Evolutionary conservation across 2,329 filamentous ascomycete genomes (phyloP).

Genomic region (Cordyceps javanica): DNA sequence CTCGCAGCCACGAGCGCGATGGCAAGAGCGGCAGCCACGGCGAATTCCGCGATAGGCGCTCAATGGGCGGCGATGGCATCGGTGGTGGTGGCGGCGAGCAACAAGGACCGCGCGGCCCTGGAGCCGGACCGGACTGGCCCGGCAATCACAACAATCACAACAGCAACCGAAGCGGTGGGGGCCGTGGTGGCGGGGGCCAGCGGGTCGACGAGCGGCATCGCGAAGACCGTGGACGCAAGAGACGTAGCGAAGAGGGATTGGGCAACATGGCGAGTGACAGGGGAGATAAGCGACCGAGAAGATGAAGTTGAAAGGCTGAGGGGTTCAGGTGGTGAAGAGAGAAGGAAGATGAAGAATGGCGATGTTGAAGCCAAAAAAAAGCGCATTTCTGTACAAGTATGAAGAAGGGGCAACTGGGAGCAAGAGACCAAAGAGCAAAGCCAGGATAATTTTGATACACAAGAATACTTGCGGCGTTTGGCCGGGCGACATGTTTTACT

Average conservation of each 20-base stretch:
- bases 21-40: conserved; percentile 38
- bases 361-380: not conserved
- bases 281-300: conserved; percentile 48
- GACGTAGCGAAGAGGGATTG: conserved; percentile 44
- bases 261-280: conserved; percentile 33
- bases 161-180: not conserved
- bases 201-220: conserved; percentile 25
- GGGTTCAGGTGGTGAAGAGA: not conserved
- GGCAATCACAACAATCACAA: not conserved
- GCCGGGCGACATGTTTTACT: not conserved
- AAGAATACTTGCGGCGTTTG: conserved; percentile 7
- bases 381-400: not conserved
- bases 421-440: not conserved
- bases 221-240: conserved; percentile 36
- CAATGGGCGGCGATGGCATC: conserved; percentile 25
- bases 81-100: conserved; percentile 16
- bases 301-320: conserved; percentile 25
- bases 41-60: conserved; percentile 40
- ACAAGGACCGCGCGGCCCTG: conserved; percentile 23
- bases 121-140: conserved; percentile 15
- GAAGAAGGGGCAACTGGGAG: not conserved
- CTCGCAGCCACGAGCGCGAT: conserved; percentile 45
- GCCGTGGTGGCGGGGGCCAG: conserved; percentile 22
- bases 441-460: not conserved
- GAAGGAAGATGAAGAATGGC: not conserved